A percentile compares a stretch with the other conserved stretches of the same genome.
phyloP scores from a whole-genome alignment of 352 stramenopile species.

The Lagenidium sp. region DNA sequence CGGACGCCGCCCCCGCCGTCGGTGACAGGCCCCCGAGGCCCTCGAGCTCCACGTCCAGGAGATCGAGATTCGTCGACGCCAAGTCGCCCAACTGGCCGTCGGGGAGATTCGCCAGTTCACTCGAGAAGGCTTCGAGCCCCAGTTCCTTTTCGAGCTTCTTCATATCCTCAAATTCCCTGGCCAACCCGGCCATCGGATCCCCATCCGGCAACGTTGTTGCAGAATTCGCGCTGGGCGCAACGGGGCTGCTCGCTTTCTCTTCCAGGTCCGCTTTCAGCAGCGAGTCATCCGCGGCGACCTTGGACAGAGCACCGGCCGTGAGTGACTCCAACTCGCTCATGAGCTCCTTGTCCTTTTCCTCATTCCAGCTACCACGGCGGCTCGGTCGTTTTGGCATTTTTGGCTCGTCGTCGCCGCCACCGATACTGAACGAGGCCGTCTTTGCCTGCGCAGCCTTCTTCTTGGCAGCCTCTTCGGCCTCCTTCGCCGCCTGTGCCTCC shows the following conservation, averaged over 20 bases:
- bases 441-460: slow-evolving; percentile 20
- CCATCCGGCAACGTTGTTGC: slow-evolving; percentile 9
- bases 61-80: slow-evolving; percentile 43
- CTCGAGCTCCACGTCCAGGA: slow-evolving; percentile 69
- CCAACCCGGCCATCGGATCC: slow-evolving; percentile 33
- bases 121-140: slow-evolving; percentile 52
- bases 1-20: slow-evolving; percentile 21
- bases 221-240: no score
- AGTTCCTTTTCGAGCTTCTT: slow-evolving; percentile 79
- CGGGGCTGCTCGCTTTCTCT: not conserved
- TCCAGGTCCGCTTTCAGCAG: slow-evolving; percentile 1
- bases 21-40: slow-evolving; percentile 45
- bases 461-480: slow-evolving; percentile 25
- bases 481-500: slow-evolving; percentile 17
- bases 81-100: slow-evolving; percentile 33
- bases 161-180: slow-evolving; percentile 75
- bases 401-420: slow-evolving; percentile 49
- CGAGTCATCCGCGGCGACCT: slow-evolving; percentile 38
- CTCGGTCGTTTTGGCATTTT: slow-evolving; percentile 24
- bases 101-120: slow-evolving; percentile 26
- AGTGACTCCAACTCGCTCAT: slow-evolving; percentile 83
- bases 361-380: slow-evolving; percentile 73
- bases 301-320: slow-evolving; percentile 40
- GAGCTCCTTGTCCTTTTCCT: slow-evolving; percentile 79
- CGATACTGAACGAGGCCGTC: slow-evolving; percentile 58